Conservation (phyloP, 331 rosid genomes). For the Malus hybrid region DNA sequence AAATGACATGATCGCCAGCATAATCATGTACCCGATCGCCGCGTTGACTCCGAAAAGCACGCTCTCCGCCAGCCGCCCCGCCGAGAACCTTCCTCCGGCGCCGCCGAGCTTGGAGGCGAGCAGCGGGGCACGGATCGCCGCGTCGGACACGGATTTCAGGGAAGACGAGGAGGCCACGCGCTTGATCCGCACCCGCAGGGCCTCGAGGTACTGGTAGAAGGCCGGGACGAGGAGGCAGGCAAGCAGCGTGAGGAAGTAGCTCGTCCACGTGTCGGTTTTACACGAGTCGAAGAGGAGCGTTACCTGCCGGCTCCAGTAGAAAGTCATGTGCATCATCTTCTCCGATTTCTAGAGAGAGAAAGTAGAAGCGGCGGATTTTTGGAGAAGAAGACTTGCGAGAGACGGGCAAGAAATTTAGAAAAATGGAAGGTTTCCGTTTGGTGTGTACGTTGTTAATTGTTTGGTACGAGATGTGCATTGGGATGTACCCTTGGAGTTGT, state of each 20-base stretch:
- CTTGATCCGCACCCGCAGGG: conserved; percentile 59
- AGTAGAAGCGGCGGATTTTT: too few species aligned
- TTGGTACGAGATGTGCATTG: not conserved
- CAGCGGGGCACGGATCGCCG: conserved; percentile 50
- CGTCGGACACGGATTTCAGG: conserved; percentile 17
- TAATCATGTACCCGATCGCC: conserved; percentile 78
- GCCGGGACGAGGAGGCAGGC: conserved; percentile 56
- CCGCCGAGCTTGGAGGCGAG: conserved; percentile 29
- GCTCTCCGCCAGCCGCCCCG: conserved; percentile 42
- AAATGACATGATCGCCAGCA: conserved; percentile 86
- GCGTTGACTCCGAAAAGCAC: conserved; percentile 59
- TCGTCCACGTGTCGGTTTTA: conserved; percentile 57
- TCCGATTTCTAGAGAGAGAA: too few species aligned
- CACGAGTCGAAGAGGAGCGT: conserved; percentile 37
- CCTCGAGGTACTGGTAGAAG: conserved; percentile 71
- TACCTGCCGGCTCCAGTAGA: too few species aligned
- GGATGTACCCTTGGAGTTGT: not conserved
- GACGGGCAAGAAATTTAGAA: too few species aligned
- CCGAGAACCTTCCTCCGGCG: conserved; percentile 23
- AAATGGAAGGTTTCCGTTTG: too few species aligned
- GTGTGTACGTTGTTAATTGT: not conserved
- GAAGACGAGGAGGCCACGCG: conserved; percentile 12
- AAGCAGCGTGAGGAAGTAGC: conserved; percentile 44
- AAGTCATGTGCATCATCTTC: too few species aligned
- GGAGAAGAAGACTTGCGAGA: too few species aligned